Evolutionary conservation across 148 eudicot genomes (phyloP).

Genomic region (Heliamphora exappendiculata): DNA sequence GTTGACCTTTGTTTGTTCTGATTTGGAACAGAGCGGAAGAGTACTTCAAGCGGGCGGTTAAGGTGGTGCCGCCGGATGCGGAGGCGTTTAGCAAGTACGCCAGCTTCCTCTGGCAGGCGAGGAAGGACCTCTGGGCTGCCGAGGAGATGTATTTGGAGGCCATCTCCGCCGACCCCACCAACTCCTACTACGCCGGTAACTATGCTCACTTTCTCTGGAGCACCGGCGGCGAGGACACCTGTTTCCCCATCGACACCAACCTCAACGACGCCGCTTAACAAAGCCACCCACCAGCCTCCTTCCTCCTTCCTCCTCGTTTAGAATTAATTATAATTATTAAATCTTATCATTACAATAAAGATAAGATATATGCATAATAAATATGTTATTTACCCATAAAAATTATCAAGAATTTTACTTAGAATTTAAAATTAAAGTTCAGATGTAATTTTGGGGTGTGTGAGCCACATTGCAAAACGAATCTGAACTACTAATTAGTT

Average conservation of each 20-base stretch:
- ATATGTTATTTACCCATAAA: no score
- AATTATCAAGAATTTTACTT: no score
- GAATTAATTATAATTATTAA: no score
- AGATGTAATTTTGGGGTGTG: no score
- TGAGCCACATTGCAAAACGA: no score
- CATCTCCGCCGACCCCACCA: constrained; percentile 64
- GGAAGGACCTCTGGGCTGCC: constrained; percentile 87
- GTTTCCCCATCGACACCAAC: constrained; percentile 61
- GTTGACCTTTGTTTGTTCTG: not conserved
- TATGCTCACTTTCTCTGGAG: constrained; percentile 89
- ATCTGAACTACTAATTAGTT: no score
- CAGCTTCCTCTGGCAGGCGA: constrained; percentile 73
- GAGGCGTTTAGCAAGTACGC: constrained; percentile 86
- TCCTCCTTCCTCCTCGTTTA: no score
- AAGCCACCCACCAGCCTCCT: no score
- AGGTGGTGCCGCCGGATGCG: constrained; percentile 77
- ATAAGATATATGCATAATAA: no score
- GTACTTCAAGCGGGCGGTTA: constrained; percentile 71
- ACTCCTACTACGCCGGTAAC: constrained; percentile 60
- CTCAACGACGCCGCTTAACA: constrained; percentile 3
- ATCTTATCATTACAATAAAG: no score
- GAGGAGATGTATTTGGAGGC: constrained; percentile 88
- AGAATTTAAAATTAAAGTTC: no score
- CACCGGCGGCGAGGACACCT: constrained; percentile 89
- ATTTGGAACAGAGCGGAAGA: constrained; percentile 66